A percentile compares a stretch with the other conserved stretches of the same genome.
Conservation (phyloP, 2,329 filamentous ascomycete genomes). For the Teratosphaeria viscida region DNA sequence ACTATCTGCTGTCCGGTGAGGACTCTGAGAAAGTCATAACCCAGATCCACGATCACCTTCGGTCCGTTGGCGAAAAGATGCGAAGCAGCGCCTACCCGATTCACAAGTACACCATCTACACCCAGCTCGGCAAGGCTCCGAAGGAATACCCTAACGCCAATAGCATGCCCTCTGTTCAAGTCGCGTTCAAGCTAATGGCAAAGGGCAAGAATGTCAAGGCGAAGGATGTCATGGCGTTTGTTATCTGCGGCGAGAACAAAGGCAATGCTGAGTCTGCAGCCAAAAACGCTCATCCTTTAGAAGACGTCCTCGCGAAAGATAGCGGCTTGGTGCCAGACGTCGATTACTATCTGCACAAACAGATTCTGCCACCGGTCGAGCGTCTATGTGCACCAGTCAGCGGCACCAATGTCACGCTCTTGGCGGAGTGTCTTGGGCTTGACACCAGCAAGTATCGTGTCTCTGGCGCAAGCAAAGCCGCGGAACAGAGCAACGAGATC, state of each 20-base stretch:
- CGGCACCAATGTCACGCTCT: slow-evolving; percentile 78
- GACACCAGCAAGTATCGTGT: slow-evolving; percentile 81
- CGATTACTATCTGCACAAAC: slow-evolving; percentile 98
- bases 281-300: slow-evolving; percentile 78
- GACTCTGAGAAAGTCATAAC: slow-evolving; percentile 80
- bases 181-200: slow-evolving; percentile 77
- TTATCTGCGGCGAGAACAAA: slow-evolving; percentile 65
- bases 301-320: slow-evolving; percentile 71
- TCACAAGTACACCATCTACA: slow-evolving; percentile 94
- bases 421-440: slow-evolving; percentile 88
- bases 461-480: slow-evolving; percentile 42
- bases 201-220: slow-evolving; percentile 81
- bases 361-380: slow-evolving; percentile 95
- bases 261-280: slow-evolving; percentile 59
- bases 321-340: slow-evolving; percentile 72
- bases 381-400: slow-evolving; percentile 92
- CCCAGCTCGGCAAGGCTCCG: slow-evolving; percentile 88
- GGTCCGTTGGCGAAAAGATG: slow-evolving; percentile 78
- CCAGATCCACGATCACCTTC: slow-evolving; percentile 86
- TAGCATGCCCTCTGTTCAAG: slow-evolving; percentile 94
- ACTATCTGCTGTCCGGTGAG: slow-evolving; percentile 88
- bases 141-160: slow-evolving; percentile 90
- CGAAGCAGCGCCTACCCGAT: slow-evolving; percentile 63
- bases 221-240: slow-evolving; percentile 92
- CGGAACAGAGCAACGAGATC: slow-evolving; percentile 56